A percentile compares a stretch with the other conserved stretches of the same genome.
phyloP scores from a whole-genome alignment of 768 basidiomycete genomes.

The Mycena olivaceomarginata region DNA sequence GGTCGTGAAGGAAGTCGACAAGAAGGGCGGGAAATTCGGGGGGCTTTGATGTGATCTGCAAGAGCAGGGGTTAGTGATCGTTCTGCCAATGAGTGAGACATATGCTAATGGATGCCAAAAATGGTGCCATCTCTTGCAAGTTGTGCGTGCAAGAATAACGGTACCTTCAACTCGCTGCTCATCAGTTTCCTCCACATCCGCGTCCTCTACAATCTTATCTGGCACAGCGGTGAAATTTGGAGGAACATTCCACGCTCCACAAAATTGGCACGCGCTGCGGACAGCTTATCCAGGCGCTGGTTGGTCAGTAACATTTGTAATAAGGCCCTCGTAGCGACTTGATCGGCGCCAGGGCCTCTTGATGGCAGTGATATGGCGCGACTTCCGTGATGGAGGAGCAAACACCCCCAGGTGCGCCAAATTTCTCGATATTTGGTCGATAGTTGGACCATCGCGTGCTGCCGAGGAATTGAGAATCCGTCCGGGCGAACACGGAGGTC shows the following conservation, averaged over 20 bases:
- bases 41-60: slow-evolving; percentile 33
- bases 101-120: background rate
- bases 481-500: too few species aligned
- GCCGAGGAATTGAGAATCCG: too few species aligned
- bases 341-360: slow-evolving; percentile 49
- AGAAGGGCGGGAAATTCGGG: slow-evolving; percentile 40
- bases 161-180: slow-evolving; percentile 30
- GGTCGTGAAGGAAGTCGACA: slow-evolving; percentile 48
- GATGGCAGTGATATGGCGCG: slow-evolving; percentile 51
- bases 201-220: slow-evolving; percentile 15
- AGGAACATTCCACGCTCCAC: slow-evolving; percentile 43
- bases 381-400: slow-evolving; percentile 44
- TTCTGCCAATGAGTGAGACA: background rate
- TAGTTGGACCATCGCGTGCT: too few species aligned
- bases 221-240: background rate
- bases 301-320: slow-evolving; percentile 49
- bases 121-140: slow-evolving; percentile 19
- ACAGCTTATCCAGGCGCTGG: slow-evolving; percentile 47
- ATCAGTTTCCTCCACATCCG: slow-evolving; percentile 15
- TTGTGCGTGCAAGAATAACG: slow-evolving; percentile 33
- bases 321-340: slow-evolving; percentile 44
- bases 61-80: slow-evolving; percentile 18
- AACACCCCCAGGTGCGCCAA: background rate
- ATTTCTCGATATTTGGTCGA: background rate
- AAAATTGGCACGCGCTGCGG: slow-evolving; percentile 43